phyloP scores from a whole-genome alignment of 306 rosid genomes.

The Quercus dentata region DNA sequence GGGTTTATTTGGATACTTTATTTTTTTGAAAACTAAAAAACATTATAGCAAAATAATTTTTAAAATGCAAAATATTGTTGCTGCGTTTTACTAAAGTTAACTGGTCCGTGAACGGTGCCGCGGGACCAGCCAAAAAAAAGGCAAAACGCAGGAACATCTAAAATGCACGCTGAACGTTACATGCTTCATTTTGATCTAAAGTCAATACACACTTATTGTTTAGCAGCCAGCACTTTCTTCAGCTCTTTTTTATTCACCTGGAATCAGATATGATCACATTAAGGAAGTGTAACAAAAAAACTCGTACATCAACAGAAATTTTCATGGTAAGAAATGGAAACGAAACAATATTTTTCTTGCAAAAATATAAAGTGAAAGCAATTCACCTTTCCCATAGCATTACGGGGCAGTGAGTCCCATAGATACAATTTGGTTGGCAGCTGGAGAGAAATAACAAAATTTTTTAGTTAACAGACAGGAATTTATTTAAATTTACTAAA shows the following conservation, averaged over 20 bases:
- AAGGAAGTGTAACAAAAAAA: neutral
- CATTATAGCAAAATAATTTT: no score
- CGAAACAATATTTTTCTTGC: neutral
- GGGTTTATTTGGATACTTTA: accelerated
- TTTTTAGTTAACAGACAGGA: neutral
- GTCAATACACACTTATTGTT: constrained; percentile 8
- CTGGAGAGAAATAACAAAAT: constrained; percentile 33
- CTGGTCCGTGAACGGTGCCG: no score
- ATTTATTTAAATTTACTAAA: neutral
- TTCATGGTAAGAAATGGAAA: neutral
- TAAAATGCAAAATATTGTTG: no score
- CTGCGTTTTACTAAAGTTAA: no score
- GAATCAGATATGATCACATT: constrained; percentile 13
- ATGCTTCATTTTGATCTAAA: no score
- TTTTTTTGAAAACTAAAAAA: no score
- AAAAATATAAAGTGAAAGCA: constrained; percentile 3
- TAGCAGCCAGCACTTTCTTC: constrained; percentile 59
- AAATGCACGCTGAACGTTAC: no score
- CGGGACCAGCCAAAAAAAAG: no score
- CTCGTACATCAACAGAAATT: neutral
- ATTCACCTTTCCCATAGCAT: constrained; percentile 97
- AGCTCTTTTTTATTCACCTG: constrained; percentile 89
- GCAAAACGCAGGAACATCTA: no score
- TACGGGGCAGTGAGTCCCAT: constrained; percentile 81
- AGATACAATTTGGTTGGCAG: constrained; percentile 60